A percentile compares a stretch with the other conserved stretches of the same genome.
Evolutionary conservation across 495 filamentous ascomycete species (phyloP).

Genomic region (Podospora pseudopauciseta): DNA sequence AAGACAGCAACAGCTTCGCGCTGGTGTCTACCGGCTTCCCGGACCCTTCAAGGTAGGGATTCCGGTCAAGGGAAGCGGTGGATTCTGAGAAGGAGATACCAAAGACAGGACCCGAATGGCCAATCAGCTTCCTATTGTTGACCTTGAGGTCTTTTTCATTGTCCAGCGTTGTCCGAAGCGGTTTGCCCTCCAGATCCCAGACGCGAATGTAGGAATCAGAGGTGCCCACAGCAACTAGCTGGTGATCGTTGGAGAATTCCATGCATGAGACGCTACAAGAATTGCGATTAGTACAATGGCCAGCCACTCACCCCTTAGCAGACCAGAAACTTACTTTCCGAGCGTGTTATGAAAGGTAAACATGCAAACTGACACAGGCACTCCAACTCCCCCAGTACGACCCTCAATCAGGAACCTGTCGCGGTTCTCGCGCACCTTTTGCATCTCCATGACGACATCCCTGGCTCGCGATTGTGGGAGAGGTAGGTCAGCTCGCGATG

Average conservation of each 20-base stretch:
- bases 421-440: conserved; percentile 88
- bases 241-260: conserved; percentile 87
- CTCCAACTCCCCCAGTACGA: conserved; percentile 73
- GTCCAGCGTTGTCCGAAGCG: conserved; percentile 49
- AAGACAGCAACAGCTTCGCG: conserved; percentile 76
- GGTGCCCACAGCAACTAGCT: conserved; percentile 80
- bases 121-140: conserved; percentile 76
- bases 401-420: conserved; percentile 82
- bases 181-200: conserved; percentile 80
- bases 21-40: conserved; percentile 56
- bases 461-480: conserved; percentile 79
- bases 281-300: conserved; percentile 14
- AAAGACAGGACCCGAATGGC: conserved; percentile 86
- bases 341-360: conserved; percentile 96
- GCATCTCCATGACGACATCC: conserved; percentile 90
- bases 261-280: conserved; percentile 72
- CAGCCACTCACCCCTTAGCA: neutral
- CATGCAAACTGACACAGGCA: conserved; percentile 83
- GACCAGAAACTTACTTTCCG: conserved; percentile 60
- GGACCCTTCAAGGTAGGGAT: conserved; percentile 40
- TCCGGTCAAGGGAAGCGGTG: conserved; percentile 47
- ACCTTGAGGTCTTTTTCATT: conserved; percentile 39
- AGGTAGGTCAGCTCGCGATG: conserved; percentile 71
- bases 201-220: conserved; percentile 92
- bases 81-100: conserved; percentile 86